Base-by-base conservation (phyloP, 176 grass and related monocot species). In the Lolium perenne region DNA sequence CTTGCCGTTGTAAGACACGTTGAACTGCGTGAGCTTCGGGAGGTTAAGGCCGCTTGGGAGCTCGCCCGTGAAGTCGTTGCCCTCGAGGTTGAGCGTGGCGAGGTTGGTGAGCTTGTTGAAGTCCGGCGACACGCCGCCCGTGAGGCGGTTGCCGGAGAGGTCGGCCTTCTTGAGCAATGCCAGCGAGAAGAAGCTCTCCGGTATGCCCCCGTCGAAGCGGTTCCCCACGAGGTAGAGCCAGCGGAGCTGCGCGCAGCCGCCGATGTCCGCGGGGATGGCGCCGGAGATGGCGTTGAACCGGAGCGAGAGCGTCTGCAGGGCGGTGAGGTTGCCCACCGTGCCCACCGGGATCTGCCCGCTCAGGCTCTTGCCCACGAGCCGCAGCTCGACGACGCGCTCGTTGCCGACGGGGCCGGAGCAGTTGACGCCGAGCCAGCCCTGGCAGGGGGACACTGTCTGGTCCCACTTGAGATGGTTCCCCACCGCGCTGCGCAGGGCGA, bases 261-360 rank as follows among this genome's bases (percentile, higher is more conserved):
- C 80, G 72, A 98, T 76, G 69, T 98, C 95, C 3, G 51, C 66
- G 0, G 93, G 95, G 63, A 98, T 91, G 5, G 9, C 53, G 12
- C 93, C 95, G 21, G 74, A 76, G 63, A 98, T 85, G 48, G 11
- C 56, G 85, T 98, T 98, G 80, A 78, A 70, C 38, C 95, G 91
- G 46, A 98, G 89, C 38, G 91, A 95, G 10, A 98, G 89, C 25
- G 57, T 54, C 71, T 9, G 57, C 57, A 98, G 89, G 7, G 90
- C 91, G 13, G 95, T 98, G 18, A 98, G 95, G 78, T 94, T 98
- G 4, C 93, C 95, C 6, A 98, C n/a, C 14, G 93, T 88, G 18
- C 84, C 89, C 1, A 6, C 23, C 1, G 95, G 95, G 2, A 98
- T 79, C 71, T 54, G 5, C 1, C 93, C 91, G 1, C 1, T 0